Conservation (phyloP, 1,284 basidiomycete species). For the Tausonia pullulans region DNA sequence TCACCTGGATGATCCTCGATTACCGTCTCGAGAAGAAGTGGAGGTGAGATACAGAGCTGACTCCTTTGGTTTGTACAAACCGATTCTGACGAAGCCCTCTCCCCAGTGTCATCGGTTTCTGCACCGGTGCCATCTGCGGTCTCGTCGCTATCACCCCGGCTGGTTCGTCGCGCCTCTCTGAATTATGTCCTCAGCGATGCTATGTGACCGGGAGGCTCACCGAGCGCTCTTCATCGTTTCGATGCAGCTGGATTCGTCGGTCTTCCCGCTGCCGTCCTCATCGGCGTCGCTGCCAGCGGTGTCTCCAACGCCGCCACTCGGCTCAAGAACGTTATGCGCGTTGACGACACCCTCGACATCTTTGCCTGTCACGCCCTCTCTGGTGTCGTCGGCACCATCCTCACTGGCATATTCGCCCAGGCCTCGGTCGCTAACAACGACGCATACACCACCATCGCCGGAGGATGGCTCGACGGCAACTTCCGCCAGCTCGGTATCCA, state of each 20-base stretch:
- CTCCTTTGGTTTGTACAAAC: too few relatives aligned
- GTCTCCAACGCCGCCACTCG: slow-evolving; percentile 81
- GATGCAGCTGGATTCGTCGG: slow-evolving; percentile 33
- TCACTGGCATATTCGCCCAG: slow-evolving; percentile 58
- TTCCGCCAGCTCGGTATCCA: slow-evolving; percentile 73
- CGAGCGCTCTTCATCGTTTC: too few relatives aligned
- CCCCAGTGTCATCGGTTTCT: slow-evolving; percentile 74
- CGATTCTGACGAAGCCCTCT: not conserved
- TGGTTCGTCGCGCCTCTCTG: slow-evolving; percentile 33
- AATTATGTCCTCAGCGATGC: slow-evolving; percentile 21
- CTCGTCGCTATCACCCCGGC: slow-evolving; percentile 82
- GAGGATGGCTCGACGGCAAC: slow-evolving; percentile 62
- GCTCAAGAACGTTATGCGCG: slow-evolving; percentile 44
- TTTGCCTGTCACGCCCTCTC: slow-evolving; percentile 59
- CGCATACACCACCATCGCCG: slow-evolving; percentile 39
- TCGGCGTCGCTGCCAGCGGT: slow-evolving; percentile 62
- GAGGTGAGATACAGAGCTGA: slow-evolving; percentile 21
- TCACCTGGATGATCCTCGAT: slow-evolving; percentile 83
- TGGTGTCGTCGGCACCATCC: slow-evolving; percentile 59
- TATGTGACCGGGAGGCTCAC: slow-evolving; percentile 12
- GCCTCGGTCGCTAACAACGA: slow-evolving; percentile 66
- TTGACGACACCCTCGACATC: slow-evolving; percentile 57
- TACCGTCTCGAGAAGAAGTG: slow-evolving; percentile 66
- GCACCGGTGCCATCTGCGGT: slow-evolving; percentile 61
- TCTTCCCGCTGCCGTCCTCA: slow-evolving; percentile 47